These are phyloP conservation scores for Agrostemma githago DNA, from an alignment of 148 eudicot species.

Conservation along the genomic window DNA sequence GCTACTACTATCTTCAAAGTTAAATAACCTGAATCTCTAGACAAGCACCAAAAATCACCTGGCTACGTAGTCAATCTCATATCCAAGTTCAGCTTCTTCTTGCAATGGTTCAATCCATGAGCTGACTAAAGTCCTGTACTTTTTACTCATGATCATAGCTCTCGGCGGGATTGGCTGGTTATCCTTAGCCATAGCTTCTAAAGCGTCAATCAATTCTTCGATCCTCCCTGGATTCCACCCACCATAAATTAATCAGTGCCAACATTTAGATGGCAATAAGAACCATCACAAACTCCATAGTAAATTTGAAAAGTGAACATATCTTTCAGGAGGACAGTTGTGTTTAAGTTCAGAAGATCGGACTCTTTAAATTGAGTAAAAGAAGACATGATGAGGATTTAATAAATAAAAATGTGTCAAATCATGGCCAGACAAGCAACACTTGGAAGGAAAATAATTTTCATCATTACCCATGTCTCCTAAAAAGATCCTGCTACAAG, in stretches of 20 bases:
- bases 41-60: conserved; percentile 41
- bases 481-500: background rate
- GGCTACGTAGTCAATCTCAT: conserved; percentile 83
- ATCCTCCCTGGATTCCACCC: conserved; percentile 64
- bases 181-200: conserved; percentile 85
- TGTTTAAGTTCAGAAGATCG: background rate
- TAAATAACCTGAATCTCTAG: background rate
- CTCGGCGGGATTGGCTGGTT: conserved; percentile 79
- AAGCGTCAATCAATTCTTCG: conserved; percentile 80
- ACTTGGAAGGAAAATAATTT: background rate
- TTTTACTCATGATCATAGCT: conserved; percentile 92
- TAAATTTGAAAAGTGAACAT: background rate
- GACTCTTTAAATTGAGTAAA: background rate
- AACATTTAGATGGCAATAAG: background rate
- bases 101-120: conserved; percentile 99
- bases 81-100: conserved; percentile 98
- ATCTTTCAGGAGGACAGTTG: background rate
- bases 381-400: background rate
- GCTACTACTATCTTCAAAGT: background rate
- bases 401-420: background rate
- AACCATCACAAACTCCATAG: background rate
- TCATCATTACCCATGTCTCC: background rate
- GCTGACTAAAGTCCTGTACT: conserved; percentile 87
- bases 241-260: background rate
- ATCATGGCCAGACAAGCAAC: background rate